A percentile compares a stretch with the other conserved stretches of the same genome.
These are phyloP conservation scores for Paraphaeosphaeria minitans DNA, from an alignment of 2,329 filamentous ascomycete genomes.

Conservation along the genomic window DNA sequence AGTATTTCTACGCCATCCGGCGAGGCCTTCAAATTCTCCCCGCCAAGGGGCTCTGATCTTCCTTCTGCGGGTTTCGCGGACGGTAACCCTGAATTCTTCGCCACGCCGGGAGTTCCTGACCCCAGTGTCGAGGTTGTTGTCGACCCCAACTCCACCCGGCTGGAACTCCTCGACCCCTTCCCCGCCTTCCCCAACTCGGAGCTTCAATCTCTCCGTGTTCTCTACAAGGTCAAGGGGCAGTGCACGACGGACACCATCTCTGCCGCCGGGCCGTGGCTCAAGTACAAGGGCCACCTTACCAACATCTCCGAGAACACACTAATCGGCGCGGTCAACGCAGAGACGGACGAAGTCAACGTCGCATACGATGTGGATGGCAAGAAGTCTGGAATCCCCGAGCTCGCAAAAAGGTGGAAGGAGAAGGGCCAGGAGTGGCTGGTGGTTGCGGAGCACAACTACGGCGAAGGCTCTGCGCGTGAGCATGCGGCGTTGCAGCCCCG, in stretches of 20 bases:
- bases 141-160: constrained; percentile 83
- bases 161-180: constrained; percentile 92
- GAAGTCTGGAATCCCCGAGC: constrained; percentile 79
- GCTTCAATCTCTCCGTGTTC: constrained; percentile 76
- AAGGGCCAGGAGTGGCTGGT: constrained; percentile 83
- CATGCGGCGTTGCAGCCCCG: constrained; percentile 88
- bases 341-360: constrained; percentile 88
- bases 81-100: constrained; percentile 75
- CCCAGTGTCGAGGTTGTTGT: constrained; percentile 74
- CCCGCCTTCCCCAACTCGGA: constrained; percentile 78
- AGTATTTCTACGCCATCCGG: constrained; percentile 79
- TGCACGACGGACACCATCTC: constrained; percentile 99
- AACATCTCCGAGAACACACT: constrained; percentile 98
- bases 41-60: constrained; percentile 67
- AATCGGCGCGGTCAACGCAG: constrained; percentile 90
- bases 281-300: constrained; percentile 98
- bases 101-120: constrained; percentile 74
- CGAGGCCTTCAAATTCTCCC: constrained; percentile 80
- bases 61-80: constrained; percentile 77
- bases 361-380: constrained; percentile 86
- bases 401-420: constrained; percentile 82
- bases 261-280: constrained; percentile 94
- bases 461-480: constrained; percentile 86
- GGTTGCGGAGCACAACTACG: constrained; percentile 97
- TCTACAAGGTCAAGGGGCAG: constrained; percentile 96